Evolutionary conservation across 352 stramenopile species (phyloP).

Genomic region (Phytopythium montanum): DNA sequence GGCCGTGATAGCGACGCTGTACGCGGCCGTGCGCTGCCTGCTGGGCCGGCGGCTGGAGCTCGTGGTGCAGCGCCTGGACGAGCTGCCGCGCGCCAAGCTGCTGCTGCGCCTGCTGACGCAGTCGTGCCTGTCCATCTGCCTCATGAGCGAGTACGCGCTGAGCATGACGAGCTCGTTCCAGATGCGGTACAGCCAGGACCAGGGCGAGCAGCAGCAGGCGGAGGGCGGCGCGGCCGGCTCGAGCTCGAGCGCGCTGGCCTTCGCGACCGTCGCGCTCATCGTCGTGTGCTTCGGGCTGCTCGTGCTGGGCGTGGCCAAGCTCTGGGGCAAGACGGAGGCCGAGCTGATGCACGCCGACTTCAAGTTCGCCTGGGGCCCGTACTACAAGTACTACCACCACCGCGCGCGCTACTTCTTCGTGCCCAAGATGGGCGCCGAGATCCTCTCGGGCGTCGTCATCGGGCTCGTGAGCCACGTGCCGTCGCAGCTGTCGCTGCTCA

Average conservation of each 20-base stretch:
- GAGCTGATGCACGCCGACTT: conserved; percentile 60
- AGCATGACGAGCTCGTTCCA: conserved; percentile 81
- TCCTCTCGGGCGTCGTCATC: conserved; percentile 68
- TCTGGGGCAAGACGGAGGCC: conserved; percentile 57
- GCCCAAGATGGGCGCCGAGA: conserved; percentile 73
- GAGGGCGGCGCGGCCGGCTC: conserved; percentile 17
- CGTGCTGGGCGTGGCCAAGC: conserved; percentile 57
- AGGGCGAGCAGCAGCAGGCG: no score
- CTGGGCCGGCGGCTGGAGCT: conserved; percentile 45
- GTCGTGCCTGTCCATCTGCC: conserved; percentile 64
- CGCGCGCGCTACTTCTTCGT: conserved; percentile 69
- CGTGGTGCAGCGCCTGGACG: conserved; percentile 54
- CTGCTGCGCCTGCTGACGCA: conserved; percentile 63
- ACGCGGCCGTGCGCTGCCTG: conserved; percentile 44
- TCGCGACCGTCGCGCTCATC: conserved; percentile 55
- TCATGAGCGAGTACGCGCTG: conserved; percentile 78
- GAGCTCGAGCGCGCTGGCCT: conserved; percentile 48
- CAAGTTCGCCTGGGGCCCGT: conserved; percentile 76
- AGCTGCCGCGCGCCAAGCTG: conserved; percentile 65
- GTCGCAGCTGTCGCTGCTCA: conserved; percentile 68
- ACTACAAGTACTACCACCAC: conserved; percentile 82
- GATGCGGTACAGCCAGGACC: conserved; percentile 65
- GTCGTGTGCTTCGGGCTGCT: conserved; percentile 67
- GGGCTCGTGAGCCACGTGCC: conserved; percentile 70
- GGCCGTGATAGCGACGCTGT: conserved; percentile 49